Evolutionary conservation across 1,284 basidiomycete genomes (phyloP).

Genomic region (Crucibulum parvulum): DNA sequence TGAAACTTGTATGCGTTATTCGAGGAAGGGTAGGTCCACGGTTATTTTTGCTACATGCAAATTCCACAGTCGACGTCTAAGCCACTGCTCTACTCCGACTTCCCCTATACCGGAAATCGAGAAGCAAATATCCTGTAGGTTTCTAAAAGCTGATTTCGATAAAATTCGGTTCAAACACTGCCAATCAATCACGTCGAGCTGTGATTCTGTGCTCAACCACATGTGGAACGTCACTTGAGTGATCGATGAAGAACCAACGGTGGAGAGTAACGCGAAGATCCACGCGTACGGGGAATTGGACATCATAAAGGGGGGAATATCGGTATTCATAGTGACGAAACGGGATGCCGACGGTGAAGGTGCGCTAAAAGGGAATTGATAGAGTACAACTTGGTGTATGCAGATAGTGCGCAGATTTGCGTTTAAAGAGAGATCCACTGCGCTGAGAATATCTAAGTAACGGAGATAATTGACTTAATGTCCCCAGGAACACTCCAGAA

Average conservation of each 20-base stretch:
- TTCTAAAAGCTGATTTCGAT: constrained; percentile 1
- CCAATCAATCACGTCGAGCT: constrained; percentile 36
- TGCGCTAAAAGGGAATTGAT: constrained; percentile 27
- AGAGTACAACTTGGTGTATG: constrained; percentile 34
- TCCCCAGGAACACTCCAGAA: not conserved
- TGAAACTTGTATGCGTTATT: too few species aligned
- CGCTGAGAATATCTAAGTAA: constrained; percentile 7
- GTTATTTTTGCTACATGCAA: too few species aligned
- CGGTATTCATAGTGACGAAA: constrained; percentile 1
- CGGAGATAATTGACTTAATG: not conserved
- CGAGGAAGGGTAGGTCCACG: too few species aligned
- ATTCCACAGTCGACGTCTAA: not conserved
- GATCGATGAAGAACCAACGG: constrained; percentile 16
- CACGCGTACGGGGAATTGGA: constrained; percentile 24
- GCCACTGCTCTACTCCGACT: constrained; percentile 11
- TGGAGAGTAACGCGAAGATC: constrained; percentile 28
- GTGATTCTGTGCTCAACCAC: constrained; percentile 34
- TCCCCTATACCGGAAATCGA: constrained; percentile 26
- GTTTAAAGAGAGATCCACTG: constrained; percentile 21
- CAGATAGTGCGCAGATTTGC: constrained; percentile 18
- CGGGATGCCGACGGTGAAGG: constrained; percentile 1
- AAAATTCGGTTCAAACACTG: constrained; percentile 12
- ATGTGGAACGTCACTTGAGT: constrained; percentile 24
- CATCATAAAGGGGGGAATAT: not conserved
- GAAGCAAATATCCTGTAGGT: constrained; percentile 18